Evolutionary conservation across 2,329 filamentous ascomycete genomes (phyloP), one percentile per base, ranked within the genome.

Genomic region (Calonectria ilicicola): DNA sequence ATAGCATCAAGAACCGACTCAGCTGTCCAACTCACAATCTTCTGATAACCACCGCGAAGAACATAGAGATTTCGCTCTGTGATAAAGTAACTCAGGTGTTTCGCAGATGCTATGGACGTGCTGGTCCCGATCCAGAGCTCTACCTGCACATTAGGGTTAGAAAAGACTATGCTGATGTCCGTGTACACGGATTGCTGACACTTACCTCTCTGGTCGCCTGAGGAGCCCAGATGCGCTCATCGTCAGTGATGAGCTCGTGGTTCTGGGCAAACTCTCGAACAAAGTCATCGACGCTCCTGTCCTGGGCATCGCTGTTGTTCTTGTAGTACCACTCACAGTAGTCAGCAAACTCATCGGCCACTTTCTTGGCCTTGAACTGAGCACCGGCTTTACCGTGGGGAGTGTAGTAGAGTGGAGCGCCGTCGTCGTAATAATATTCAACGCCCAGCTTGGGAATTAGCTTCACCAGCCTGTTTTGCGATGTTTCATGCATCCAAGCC

Each of bases 291-390:
- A 67, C 69, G 27, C 64, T 67, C 46, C 49, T 53, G 15, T 72
- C 69, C 35, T 15, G 23, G 40, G 65, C 69, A 27, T 72, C 26
- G n/a, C 35, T 32, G n/a, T 72, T 23, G 46, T 64, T 67, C 8
- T 47, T 40, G 19, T 67, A 72, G 21, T 64, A 58, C 64, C 65
- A 67, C 35, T 63, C 64, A 51, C 68, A 70, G 19, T 72, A 72
- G 69, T 72, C 69, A 56, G 65, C 64, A 27, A 72, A 72, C 64
- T 72, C 69, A 26, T 68, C 69, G 27, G 64, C 65, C 44, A 72
- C 69, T 17, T 72, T 72, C 26, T 67, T 67, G 56, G 69, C 69
- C 56, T 72, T 72, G 69, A 72, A 72, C 47, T 72, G 69, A 56
- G 69, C 53, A 44, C 69, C 69, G 27, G 69, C 64, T 15, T 67